Evolutionary conservation across 129 eudicot genomes (phyloP).

Genomic region (Lactuca sativa): DNA sequence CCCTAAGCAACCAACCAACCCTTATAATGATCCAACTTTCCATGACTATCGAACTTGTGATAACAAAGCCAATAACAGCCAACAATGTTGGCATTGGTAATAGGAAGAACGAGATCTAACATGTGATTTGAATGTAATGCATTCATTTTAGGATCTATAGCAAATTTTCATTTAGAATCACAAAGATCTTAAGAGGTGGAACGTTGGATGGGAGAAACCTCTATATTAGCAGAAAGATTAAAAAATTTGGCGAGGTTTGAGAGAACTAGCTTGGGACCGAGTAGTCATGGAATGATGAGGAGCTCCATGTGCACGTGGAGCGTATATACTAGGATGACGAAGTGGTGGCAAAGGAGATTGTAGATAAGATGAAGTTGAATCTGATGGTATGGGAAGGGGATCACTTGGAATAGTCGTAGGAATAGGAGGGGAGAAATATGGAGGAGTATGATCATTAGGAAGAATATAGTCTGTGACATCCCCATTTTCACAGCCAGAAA

Average conservation of each 20-base stretch:
- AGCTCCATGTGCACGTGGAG: too few relatives aligned
- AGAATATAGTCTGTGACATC: too few relatives aligned
- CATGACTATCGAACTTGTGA: background rate
- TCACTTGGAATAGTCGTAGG: too few relatives aligned
- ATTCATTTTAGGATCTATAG: background rate
- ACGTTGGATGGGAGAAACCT: background rate
- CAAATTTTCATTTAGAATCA: conserved; percentile 5
- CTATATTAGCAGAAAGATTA: background rate
- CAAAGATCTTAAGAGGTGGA: background rate
- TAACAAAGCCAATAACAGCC: background rate
- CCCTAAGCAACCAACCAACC: background rate
- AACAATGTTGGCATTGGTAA: background rate
- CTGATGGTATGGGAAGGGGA: too few relatives aligned
- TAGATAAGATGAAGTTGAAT: too few relatives aligned
- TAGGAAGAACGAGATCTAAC: background rate
- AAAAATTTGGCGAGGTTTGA: background rate
- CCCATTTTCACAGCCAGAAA: too few relatives aligned
- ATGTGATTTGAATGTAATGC: background rate
- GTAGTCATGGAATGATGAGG: too few relatives aligned
- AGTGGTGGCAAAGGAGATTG: too few relatives aligned
- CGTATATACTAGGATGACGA: too few relatives aligned
- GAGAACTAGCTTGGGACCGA: background rate
- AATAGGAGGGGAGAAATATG: background rate
- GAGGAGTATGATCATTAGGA: background rate
- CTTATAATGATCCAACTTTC: too few relatives aligned